Percentiles rank a stretch among this genome's conserved stretches.
Evolutionary conservation across 2,329 filamentous ascomycete genomes (phyloP).

Genomic region (Fusarium albosuccineum): DNA sequence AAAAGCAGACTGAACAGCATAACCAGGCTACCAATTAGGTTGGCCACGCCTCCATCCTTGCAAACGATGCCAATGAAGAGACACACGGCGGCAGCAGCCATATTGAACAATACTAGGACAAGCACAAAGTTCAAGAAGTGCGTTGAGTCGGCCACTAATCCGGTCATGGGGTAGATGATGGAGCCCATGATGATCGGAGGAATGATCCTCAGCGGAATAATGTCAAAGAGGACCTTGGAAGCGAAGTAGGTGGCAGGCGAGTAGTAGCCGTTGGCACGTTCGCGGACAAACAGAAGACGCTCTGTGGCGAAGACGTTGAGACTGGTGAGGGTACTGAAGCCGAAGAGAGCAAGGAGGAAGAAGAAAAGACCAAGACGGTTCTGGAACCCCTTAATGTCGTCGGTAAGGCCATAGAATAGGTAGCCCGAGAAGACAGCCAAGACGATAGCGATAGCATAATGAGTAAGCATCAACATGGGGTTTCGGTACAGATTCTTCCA

Average conservation of each 20-base stretch:
- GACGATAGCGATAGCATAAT: constrained; percentile 96
- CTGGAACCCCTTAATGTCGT: constrained; percentile 97
- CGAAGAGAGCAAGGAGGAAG: constrained; percentile 94
- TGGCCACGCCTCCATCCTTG: constrained; percentile 91
- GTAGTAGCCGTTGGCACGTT: constrained; percentile 97
- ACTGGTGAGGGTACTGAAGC: constrained; percentile 95
- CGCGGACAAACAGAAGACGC: constrained; percentile 89
- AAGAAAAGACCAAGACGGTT: constrained; percentile 98
- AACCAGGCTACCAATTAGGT: constrained; percentile 91
- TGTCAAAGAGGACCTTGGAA: constrained; percentile 98
- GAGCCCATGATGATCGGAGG: constrained; percentile 95
- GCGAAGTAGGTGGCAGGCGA: constrained; percentile 93
- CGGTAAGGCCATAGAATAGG: constrained; percentile 94
- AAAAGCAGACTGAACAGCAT: constrained; percentile 98
- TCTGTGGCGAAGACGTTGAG: constrained; percentile 94
- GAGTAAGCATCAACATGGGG: constrained; percentile 97
- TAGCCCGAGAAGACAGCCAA: constrained; percentile 95
- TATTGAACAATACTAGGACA: constrained; percentile 93
- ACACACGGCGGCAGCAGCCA: constrained; percentile 93
- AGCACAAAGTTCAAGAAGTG: constrained; percentile 94
- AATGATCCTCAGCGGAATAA: constrained; percentile 92
- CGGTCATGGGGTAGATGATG: constrained; percentile 98
- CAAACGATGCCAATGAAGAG: constrained; percentile 97
- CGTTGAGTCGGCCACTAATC: constrained; percentile 81
- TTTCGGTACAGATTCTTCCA: constrained; percentile 99